phyloP scores from a whole-genome alignment of 2,329 filamentous ascomycete genomes.

The Chalaropsis thielavioides region DNA sequence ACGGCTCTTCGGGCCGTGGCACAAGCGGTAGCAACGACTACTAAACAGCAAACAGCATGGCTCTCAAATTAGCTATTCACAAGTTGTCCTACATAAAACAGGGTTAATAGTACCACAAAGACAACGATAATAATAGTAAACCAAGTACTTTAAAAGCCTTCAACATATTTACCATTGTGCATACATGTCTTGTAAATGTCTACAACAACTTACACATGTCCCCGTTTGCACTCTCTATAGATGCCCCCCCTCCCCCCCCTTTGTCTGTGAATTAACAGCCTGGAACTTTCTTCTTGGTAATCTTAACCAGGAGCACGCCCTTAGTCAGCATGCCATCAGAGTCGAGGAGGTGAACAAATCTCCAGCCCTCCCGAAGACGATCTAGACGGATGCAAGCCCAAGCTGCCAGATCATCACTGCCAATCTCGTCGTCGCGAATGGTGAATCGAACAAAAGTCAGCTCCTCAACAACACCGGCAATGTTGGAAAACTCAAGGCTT shows the following conservation, averaged over 20 bases:
- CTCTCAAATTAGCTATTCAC: not conserved
- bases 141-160: not conserved
- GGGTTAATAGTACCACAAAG: not conserved
- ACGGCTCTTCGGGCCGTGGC: constrained; percentile 20
- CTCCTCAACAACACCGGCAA: constrained; percentile 47
- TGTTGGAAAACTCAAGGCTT: constrained; percentile 40
- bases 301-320: constrained; percentile 58
- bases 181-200: not conserved
- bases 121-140: not conserved
- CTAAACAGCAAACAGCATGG: constrained; percentile 19
- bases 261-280: not conserved
- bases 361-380: constrained; percentile 57
- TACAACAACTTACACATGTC: not conserved
- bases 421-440: constrained; percentile 72
- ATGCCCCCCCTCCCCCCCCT: not conserved
- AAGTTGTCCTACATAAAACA: not conserved
- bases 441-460: constrained; percentile 69
- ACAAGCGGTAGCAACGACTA: constrained; percentile 20
- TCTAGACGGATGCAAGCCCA: constrained; percentile 86
- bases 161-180: not conserved
- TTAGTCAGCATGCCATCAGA: constrained; percentile 48
- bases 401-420: constrained; percentile 61
- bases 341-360: constrained; percentile 65
- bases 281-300: constrained; percentile 44
- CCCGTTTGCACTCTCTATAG: not conserved